Base-by-base conservation (phyloP, 2,329 filamentous ascomycete genomes). In the Fusarium sp. region DNA sequence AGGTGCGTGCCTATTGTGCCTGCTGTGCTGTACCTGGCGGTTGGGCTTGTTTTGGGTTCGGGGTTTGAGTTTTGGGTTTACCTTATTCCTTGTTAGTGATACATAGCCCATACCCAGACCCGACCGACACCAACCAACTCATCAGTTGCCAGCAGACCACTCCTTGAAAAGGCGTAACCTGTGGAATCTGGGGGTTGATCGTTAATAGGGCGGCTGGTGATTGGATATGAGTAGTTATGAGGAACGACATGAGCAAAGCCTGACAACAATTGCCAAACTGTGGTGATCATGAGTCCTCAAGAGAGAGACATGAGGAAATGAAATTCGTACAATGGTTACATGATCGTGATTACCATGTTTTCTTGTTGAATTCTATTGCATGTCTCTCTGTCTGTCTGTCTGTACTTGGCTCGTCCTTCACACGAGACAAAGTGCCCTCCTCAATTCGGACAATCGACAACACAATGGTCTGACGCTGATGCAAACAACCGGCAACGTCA, bases 391-490 rank as follows among this genome's bases (percentile, higher is more conserved):
- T 47, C 5, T 10, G 25, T 10, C 17, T 21, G 17, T 35, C 29
- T 45, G n/a, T n/a, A n/a, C n/a, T n/a, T n/a, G n/a, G n/a, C n/a
- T 17, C 13, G n/a, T 29, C 11, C 27, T 35, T 15, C 20, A 46
- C 33, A 48, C 33, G 27, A 18, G 21, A 45, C 17, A 49, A 27
- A 56, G 18, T 29, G 45, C 10, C 58, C 49, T 42, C 37, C 18
- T 18, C 31, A 10, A 37, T 29, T 37, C 55, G 51, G 58, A 63
- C 48, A 37, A n/a, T 7, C 46, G 63, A 64, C 66, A 58, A 58
- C 63, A 70, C 40, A 50, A 66, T 74, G 66, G 70, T 62, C 71
- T 70, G 71, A 74, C 70, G 51, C 59, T 61, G 67, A 69, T 74
- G 70, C 61, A 72, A 56, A 59, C 54, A 58, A 56, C 43, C 59